Evolutionary conservation across 345 rosid species (phyloP).

Genomic region (Jatropha curcas): DNA sequence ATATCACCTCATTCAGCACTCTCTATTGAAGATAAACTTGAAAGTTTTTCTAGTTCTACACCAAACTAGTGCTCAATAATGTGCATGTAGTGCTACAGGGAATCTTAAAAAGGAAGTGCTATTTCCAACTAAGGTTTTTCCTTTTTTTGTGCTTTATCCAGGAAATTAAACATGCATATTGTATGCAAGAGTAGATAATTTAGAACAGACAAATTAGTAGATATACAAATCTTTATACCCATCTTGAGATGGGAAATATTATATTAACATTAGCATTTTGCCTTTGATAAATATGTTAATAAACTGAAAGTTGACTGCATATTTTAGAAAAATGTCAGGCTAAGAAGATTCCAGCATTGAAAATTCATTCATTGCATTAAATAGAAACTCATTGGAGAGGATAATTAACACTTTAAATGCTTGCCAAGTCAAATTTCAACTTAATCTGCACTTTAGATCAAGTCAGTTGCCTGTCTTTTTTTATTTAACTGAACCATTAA

Average conservation of each 20-base stretch:
- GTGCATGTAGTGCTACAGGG: slow-evolving; percentile 27
- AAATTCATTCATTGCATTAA: not conserved
- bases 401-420: slow-evolving; percentile 25
- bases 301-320: slow-evolving; percentile 22
- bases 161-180: not conserved
- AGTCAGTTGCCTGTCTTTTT: not conserved
- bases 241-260: not conserved
- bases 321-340: not conserved
- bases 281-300: not conserved
- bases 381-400: not conserved
- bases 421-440: slow-evolving; percentile 28
- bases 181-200: slow-evolving; percentile 17
- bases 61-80: slow-evolving; percentile 2
- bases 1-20: not conserved
- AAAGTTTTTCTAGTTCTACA: not conserved
- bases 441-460: slow-evolving; percentile 3
- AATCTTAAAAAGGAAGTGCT: slow-evolving; percentile 28
- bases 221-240: slow-evolving; percentile 19
- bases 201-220: slow-evolving; percentile 28
- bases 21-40: not conserved
- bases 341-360: slow-evolving; percentile 23
- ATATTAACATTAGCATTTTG: not conserved
- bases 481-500: not conserved
- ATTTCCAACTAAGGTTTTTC: slow-evolving; percentile 16
- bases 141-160: not conserved